These are phyloP conservation scores for Symbiodinium natans DNA, from an alignment of 73 alveolate species.

Conservation along the genomic window DNA sequence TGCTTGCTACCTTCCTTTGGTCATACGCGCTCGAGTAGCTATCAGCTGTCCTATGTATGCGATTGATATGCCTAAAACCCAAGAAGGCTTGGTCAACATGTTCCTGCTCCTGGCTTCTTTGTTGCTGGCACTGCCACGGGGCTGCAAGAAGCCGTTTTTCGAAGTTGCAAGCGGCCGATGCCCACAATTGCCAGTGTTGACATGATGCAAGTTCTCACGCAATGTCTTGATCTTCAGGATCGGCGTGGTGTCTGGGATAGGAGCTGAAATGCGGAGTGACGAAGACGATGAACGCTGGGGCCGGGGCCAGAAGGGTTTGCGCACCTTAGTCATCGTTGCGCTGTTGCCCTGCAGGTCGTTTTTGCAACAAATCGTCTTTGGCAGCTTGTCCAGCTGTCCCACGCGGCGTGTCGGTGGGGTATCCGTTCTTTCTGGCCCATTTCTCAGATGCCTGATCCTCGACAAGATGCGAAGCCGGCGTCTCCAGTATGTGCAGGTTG, in stretches of 20 bases:
- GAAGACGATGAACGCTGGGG: background rate
- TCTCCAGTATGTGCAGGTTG: background rate
- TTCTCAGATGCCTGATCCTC: background rate
- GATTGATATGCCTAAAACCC: too few relatives aligned
- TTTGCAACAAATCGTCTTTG: background rate
- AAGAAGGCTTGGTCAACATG: conserved; percentile 42
- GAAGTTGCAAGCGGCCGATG: too few relatives aligned
- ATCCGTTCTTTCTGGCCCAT: background rate
- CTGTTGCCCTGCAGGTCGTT: too few relatives aligned
- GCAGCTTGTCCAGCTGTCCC: conserved; percentile 31
- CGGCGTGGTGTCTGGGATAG: background rate
- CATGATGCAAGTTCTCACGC: too few relatives aligned
- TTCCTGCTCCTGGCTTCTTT: conserved; percentile 31
- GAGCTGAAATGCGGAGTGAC: background rate
- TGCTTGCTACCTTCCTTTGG: too few relatives aligned
- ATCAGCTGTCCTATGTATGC: too few relatives aligned
- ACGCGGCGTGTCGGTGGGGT: background rate
- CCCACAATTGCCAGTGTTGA: too few relatives aligned
- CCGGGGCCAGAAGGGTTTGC: background rate
- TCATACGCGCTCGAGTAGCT: too few relatives aligned
- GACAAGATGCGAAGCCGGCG: background rate
- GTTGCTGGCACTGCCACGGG: conserved; percentile 2
- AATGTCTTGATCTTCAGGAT: background rate
- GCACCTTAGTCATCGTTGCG: background rate
- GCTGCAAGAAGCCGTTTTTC: too few relatives aligned